A percentile compares a stretch with the other conserved stretches of the same genome.
Evolutionary conservation across 257 asterid species (phyloP).

Genomic region (Ilex asprella): DNA sequence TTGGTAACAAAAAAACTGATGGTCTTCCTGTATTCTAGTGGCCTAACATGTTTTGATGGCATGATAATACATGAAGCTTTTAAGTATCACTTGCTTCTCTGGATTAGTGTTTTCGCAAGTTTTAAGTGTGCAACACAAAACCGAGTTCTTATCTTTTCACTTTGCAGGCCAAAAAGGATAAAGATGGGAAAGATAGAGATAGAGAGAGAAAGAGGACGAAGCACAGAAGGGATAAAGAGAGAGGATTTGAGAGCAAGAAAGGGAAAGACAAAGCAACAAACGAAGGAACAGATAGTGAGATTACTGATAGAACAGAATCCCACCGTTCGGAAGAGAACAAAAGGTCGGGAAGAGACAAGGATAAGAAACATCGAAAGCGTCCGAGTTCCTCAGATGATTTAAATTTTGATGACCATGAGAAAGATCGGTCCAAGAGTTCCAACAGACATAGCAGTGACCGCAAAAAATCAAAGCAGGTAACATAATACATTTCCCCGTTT

Average conservation of each 20-base stretch:
- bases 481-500: not conserved
- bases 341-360: slow-evolving; percentile 57
- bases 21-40: not conserved
- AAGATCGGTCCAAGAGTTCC: slow-evolving; percentile 43
- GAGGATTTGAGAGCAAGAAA: slow-evolving; percentile 38
- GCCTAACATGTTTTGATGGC: not conserved
- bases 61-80: too few species aligned
- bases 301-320: slow-evolving; percentile 28
- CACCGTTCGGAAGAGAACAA: slow-evolving; percentile 41
- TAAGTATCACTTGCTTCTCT: not conserved
- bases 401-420: slow-evolving; percentile 43
- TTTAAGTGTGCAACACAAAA: too few species aligned
- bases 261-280: slow-evolving; percentile 42
- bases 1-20: too few species aligned
- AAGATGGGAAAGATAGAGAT: slow-evolving; percentile 55
- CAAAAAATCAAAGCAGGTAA: slow-evolving; percentile 58
- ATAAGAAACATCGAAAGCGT: slow-evolving; percentile 49
- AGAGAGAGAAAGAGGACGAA: slow-evolving; percentile 35
- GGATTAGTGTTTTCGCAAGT: too few species aligned
- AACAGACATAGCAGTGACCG: slow-evolving; percentile 43
- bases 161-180: slow-evolving; percentile 66
- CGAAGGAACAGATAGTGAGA: slow-evolving; percentile 45
- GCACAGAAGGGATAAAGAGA: slow-evolving; percentile 45
- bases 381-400: slow-evolving; percentile 29
- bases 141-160: not conserved